Evolutionary conservation across 1,284 basidiomycete species (phyloP).

Genomic region (Rhodotorula glutinis): DNA sequence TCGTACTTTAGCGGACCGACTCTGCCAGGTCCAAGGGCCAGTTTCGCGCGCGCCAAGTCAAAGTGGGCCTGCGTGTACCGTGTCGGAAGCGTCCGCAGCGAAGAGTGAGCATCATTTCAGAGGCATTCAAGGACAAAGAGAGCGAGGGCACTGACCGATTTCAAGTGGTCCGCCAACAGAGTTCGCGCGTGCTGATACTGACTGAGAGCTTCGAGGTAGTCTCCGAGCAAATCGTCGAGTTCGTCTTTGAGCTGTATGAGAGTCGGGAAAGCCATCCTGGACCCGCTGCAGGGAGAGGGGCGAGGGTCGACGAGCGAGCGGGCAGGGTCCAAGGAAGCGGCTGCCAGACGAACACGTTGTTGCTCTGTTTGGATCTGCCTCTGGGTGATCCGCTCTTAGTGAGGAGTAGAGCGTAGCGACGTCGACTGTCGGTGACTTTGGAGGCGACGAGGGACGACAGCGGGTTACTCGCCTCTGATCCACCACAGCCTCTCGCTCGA

Average conservation of each 20-base stretch:
- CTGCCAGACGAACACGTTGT: too few relatives aligned
- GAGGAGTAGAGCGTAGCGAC: too few relatives aligned
- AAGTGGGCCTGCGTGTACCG: slow-evolving; percentile 29
- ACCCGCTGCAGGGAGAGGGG: background rate
- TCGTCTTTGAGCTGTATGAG: slow-evolving; percentile 1
- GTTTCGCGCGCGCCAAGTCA: slow-evolving; percentile 39
- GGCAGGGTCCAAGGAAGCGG: too few relatives aligned
- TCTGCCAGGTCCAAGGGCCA: slow-evolving; percentile 31
- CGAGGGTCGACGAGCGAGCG: too few relatives aligned
- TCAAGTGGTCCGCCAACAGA: slow-evolving; percentile 27
- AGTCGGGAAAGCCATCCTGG: background rate
- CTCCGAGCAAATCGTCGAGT: slow-evolving; percentile 35
- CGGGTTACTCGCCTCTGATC: too few relatives aligned
- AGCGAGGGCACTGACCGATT: slow-evolving; percentile 12
- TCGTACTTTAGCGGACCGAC: slow-evolving; percentile 30
- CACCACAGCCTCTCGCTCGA: too few relatives aligned
- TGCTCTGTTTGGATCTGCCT: too few relatives aligned
- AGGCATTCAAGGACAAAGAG: too few relatives aligned
- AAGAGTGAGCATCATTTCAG: background rate
- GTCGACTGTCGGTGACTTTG: too few relatives aligned
- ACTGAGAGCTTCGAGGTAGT: slow-evolving; percentile 33
- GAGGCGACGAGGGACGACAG: too few relatives aligned
- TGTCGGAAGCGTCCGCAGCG: background rate
- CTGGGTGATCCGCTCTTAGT: too few relatives aligned
- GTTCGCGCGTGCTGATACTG: slow-evolving; percentile 25